Percentiles rank a stretch among this genome's conserved stretches.
Evolutionary conservation across 2,329 filamentous ascomycete species (phyloP).

Genomic region (Alternaria atra): DNA sequence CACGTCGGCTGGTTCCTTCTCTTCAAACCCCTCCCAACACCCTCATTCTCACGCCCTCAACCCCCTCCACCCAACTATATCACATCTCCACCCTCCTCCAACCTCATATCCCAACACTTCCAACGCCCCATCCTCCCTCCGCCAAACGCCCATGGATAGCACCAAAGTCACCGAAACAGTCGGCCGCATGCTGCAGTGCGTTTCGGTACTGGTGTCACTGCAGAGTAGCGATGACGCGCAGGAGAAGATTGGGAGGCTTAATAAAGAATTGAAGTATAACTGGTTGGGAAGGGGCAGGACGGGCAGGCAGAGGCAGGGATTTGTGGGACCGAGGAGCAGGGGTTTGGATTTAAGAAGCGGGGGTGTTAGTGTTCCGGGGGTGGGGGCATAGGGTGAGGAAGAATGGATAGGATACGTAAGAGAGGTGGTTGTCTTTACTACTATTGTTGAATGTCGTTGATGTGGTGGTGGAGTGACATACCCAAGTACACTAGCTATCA

Average conservation of each 20-base stretch:
- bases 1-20: constrained; percentile 66
- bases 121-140: constrained; percentile 29
- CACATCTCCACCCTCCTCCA: constrained; percentile 24
- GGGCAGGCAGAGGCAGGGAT: constrained; percentile 86
- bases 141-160: constrained; percentile 54
- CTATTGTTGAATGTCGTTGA: too few relatives aligned
- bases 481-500: too few relatives aligned
- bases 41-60: neutral
- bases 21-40: constrained; percentile 36
- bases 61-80: neutral
- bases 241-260: constrained; percentile 81
- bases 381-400: neutral
- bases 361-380: neutral
- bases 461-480: too few relatives aligned
- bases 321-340: constrained; percentile 69
- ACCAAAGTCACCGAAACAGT: constrained; percentile 93
- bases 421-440: too few relatives aligned
- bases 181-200: constrained; percentile 93
- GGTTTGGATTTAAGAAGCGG: constrained; percentile 9
- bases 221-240: constrained; percentile 77
- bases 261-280: constrained; percentile 90
- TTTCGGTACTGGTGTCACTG: constrained; percentile 85
- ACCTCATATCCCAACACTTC: constrained; percentile 19
- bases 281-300: constrained; percentile 93
- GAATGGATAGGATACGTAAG: too few relatives aligned